phyloP scores from a whole-genome alignment of 805 yeast species.

The Huiozyma sinensis region DNA sequence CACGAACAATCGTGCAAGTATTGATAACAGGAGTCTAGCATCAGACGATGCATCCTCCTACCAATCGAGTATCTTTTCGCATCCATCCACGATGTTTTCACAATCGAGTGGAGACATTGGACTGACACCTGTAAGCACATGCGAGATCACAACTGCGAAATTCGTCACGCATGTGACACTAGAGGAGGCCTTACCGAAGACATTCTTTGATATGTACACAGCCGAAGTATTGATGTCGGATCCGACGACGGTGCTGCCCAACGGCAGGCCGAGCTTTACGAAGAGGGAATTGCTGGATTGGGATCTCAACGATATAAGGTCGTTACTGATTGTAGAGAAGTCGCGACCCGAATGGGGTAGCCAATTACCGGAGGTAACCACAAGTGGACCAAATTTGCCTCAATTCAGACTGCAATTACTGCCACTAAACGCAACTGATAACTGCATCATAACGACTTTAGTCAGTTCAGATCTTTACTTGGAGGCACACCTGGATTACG shows the following conservation, averaged over 20 bases:
- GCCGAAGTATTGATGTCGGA: constrained; percentile 40
- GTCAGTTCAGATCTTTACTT: constrained; percentile 52
- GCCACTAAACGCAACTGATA: constrained; percentile 44
- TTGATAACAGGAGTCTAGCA: constrained; percentile 10
- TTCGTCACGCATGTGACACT: constrained; percentile 25
- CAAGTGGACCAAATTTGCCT: constrained; percentile 17
- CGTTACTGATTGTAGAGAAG: constrained; percentile 44
- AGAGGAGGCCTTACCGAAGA: constrained; percentile 42
- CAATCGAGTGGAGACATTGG: constrained; percentile 10
- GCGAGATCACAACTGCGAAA: constrained; percentile 5
- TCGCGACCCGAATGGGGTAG: constrained; percentile 47
- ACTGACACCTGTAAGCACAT: background rate
- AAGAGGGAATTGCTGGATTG: constrained; percentile 55
- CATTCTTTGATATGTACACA: constrained; percentile 45
- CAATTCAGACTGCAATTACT: constrained; percentile 39
- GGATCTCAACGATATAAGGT: constrained; percentile 60
- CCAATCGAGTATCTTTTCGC: constrained; percentile 22
- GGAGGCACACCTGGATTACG: constrained; percentile 47
- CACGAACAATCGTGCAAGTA: background rate
- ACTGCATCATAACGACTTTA: constrained; percentile 36
- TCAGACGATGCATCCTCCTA: constrained; percentile 17
- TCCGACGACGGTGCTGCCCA: constrained; percentile 32
- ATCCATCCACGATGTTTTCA: constrained; percentile 14
- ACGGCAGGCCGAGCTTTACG: constrained; percentile 55
- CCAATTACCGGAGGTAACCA: constrained; percentile 35